Evolutionary conservation across 805 yeast genomes (phyloP).

Genomic region (Candida ovalis): DNA sequence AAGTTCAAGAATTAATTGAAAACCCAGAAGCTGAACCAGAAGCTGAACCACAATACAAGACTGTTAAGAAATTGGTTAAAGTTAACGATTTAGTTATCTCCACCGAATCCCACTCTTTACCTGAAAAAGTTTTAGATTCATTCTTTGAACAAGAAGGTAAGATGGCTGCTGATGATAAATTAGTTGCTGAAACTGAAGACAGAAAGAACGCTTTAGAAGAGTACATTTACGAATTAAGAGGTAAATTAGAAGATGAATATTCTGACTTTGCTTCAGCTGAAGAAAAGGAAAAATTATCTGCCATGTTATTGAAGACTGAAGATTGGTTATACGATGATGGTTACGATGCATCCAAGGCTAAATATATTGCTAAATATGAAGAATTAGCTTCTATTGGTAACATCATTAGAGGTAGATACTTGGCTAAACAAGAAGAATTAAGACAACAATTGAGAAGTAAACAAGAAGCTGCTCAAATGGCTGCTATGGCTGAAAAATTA

Average conservation of each 20-base stretch:
- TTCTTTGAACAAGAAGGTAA: conserved; percentile 80
- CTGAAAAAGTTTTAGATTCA: conserved; percentile 50
- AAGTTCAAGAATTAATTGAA: conserved; percentile 85
- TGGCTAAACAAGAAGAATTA: conserved; percentile 92
- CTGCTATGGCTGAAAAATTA: conserved; percentile 77
- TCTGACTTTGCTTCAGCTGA: conserved; percentile 83
- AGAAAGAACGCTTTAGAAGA: conserved; percentile 98
- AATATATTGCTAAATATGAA: conserved; percentile 96
- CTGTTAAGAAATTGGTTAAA: conserved; percentile 91
- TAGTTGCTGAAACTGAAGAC: conserved; percentile 98
- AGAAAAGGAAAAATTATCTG: conserved; percentile 78
- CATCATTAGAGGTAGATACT: conserved; percentile 91
- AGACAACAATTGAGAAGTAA: conserved; percentile 83
- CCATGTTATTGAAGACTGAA: conserved; percentile 79
- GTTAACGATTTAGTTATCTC: conserved; percentile 70
- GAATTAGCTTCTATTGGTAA: conserved; percentile 94
- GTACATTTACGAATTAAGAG: conserved; percentile 96
- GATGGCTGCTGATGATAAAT: conserved; percentile 86
- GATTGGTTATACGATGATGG: conserved; percentile 99
- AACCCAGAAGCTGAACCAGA: conserved; percentile 51
- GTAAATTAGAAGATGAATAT: conserved; percentile 91
- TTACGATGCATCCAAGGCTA: conserved; percentile 93
- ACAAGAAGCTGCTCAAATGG: conserved; percentile 82
- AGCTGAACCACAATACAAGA: conserved; percentile 81
- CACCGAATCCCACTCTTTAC: conserved; percentile 59